These are phyloP conservation scores for Backusella australiensis DNA, from an alignment of 192 early-diverging fungal species.

Conservation along the genomic window DNA sequence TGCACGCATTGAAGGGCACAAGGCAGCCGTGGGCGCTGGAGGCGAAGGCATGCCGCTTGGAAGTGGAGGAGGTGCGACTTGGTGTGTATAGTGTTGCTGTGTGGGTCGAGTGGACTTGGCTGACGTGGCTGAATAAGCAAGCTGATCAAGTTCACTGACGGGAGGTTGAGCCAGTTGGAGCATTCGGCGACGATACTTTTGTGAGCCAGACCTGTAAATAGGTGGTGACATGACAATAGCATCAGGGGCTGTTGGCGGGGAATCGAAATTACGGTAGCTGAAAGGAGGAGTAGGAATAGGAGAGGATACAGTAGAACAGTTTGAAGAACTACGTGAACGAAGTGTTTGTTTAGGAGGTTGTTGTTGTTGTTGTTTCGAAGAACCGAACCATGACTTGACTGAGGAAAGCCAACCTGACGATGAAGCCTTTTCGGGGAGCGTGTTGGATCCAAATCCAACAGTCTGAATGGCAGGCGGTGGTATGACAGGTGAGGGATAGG, in stretches of 20 bases:
- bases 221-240: constrained; percentile 16
- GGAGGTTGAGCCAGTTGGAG: constrained; percentile 22
- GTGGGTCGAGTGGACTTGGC: not conserved
- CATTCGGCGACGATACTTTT: constrained; percentile 21
- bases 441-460: constrained; percentile 9
- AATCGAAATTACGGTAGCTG: constrained; percentile 24
- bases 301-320: constrained; percentile 11
- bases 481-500: constrained; percentile 19
- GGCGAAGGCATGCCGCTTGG: not conserved
- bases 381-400: constrained; percentile 34
- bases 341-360: not conserved
- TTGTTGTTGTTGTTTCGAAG: constrained; percentile 1
- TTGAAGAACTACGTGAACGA: not conserved
- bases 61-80: not conserved
- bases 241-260: not conserved
- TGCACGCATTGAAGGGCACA: not conserved
- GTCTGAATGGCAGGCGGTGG: constrained; percentile 10
- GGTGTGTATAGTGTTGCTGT: not conserved
- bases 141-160: constrained; percentile 22
- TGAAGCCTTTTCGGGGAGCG: constrained; percentile 1
- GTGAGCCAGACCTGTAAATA: constrained; percentile 22
- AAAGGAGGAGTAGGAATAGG: constrained; percentile 4
- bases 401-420: constrained; percentile 26
- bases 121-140: constrained; percentile 16
- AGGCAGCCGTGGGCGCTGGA: constrained; percentile 13